Base-by-base conservation (phyloP, 306 rosid species). In the Abrus precatorius region DNA sequence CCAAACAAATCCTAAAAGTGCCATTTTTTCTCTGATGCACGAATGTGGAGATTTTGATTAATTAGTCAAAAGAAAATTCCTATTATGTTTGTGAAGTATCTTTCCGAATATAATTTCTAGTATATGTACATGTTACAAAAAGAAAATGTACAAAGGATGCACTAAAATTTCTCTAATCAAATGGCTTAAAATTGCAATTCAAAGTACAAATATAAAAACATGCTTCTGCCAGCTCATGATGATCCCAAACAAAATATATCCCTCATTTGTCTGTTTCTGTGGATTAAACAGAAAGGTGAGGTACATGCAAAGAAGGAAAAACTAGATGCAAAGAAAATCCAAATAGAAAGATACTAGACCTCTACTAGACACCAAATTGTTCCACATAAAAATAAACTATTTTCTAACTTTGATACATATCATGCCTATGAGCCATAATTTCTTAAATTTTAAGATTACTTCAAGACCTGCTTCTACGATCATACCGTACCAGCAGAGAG, bases 371-470 rank as follows among this genome's bases (percentile, higher is more conserved):
- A 59, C 34, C 78, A 85, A 40, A 76, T 56, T 56, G 73, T 52
- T 38, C 9, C 41, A 65, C 72, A 66, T 6, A 74, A 54, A 55
- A 64, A 77, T 6, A 63, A 72, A 14, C 3, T 9, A 9, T 69
- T 32, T 38, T 74, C 54, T 74, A 29, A 61, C 53, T n/a, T 38
- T 48, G n/a, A 75, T 79, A 36, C 72, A 62, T 1, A 41, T 43
- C 55, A 68, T 69, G 62, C 70, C 75, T 44, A 82, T 14, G 32
- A 77, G 44, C 43, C 81, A 77, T 29, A 32, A 34, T 54, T 61
- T 75, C 84, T 54, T 55, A 48, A 75, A 68, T 57, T 9, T 54
- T 47, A 48, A 55, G 52, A 32, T 67, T 65, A 76, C 80, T 62
- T 56, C 8, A 44, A 59, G 47, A 72, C 40, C 40, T 11, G 43